Evolutionary conservation across 768 basidiomycete genomes (phyloP), one percentile per base, ranked within the genome.

Genomic region (Pholiota conissans): DNA sequence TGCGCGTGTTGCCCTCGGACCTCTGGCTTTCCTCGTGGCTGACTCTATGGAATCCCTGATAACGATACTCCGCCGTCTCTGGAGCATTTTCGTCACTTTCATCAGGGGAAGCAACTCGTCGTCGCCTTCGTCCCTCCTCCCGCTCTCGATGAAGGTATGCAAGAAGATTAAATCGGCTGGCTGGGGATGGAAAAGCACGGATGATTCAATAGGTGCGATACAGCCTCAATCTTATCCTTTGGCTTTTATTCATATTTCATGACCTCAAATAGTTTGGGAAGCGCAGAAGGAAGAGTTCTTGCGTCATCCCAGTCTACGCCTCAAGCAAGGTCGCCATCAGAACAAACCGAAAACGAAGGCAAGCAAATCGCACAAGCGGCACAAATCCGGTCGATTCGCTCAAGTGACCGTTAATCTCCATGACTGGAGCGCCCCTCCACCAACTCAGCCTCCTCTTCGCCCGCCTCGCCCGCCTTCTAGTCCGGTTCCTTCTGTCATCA

Each of bases 401-500:
- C 30, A 13, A 32, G 6, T 32, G 7, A 13, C 30, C 7, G 13
- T 13, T 32, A 13, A 32, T 32, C 13, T 32, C 30, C 7, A 13
- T 13, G 30, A 32, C 7, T 6, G 30, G 53, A 58, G 49, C 30
- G n/a, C n/a, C n/a, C n/a, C n/a, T n/a, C n/a, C n/a, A n/a, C n/a
- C n/a, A n/a, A 39, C 55, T 8, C 60, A 18, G 35, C 52, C 59
- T 3, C 62, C 63, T 0, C 60, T 56, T 22, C 60, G 60, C 5
- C 64, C 58, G 16, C 60, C 64, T 18, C 47, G 58, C 6, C 46
- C 55, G 22, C 30, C 42, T 27, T 62, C 62, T 5, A 49, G 29
- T 16, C 47, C 55, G 6, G 35, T 64, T 39, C 67, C 67, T 22
- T 50, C 64, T 26, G 63, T 69, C n/a, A 62, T 67, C 20, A 57